phyloP scores from a whole-genome alignment of 805 yeast species.

The Yamadazyma kitorensis region DNA sequence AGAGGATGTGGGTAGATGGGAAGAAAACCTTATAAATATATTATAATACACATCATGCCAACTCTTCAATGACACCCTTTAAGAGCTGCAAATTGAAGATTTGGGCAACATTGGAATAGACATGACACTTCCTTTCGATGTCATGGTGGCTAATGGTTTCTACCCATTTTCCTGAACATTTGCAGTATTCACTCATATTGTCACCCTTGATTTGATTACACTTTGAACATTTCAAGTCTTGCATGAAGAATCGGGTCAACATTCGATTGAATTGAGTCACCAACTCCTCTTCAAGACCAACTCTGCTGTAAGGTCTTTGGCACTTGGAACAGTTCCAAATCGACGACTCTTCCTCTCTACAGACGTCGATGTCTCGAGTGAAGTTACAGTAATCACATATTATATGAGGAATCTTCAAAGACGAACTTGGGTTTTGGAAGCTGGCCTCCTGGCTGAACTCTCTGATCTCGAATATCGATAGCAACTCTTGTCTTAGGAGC shows the following conservation, averaged over 20 bases:
- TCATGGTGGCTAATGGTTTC: slow-evolving; percentile 49
- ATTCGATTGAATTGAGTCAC: slow-evolving; percentile 59
- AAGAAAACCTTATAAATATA: no score
- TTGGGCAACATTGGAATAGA: slow-evolving; percentile 58
- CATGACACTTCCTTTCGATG: slow-evolving; percentile 42
- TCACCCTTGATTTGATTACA: slow-evolving; percentile 67
- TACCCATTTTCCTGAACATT: slow-evolving; percentile 86
- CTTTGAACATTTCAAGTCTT: slow-evolving; percentile 78
- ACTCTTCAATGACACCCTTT: slow-evolving; percentile 26
- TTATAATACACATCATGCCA: no score
- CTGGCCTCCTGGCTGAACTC: slow-evolving; percentile 79
- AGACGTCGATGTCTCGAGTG: slow-evolving; percentile 75
- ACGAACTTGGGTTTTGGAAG: slow-evolving; percentile 72
- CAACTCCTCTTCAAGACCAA: slow-evolving; percentile 75
- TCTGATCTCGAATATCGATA: slow-evolving; percentile 70
- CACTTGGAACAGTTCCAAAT: slow-evolving; percentile 71
- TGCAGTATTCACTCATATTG: slow-evolving; percentile 70
- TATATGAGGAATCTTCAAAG: slow-evolving; percentile 62
- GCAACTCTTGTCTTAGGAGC: slow-evolving; percentile 67
- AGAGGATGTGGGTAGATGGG: no score
- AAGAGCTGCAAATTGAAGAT: slow-evolving; percentile 61
- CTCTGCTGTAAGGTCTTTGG: slow-evolving; percentile 57
- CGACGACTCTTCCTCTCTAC: slow-evolving; percentile 56
- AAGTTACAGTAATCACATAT: slow-evolving; percentile 78
- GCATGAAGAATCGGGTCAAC: slow-evolving; percentile 63